Evolutionary conservation across 805 yeast species (phyloP).

Genomic region (Tetrapisispora namnaoensis): DNA sequence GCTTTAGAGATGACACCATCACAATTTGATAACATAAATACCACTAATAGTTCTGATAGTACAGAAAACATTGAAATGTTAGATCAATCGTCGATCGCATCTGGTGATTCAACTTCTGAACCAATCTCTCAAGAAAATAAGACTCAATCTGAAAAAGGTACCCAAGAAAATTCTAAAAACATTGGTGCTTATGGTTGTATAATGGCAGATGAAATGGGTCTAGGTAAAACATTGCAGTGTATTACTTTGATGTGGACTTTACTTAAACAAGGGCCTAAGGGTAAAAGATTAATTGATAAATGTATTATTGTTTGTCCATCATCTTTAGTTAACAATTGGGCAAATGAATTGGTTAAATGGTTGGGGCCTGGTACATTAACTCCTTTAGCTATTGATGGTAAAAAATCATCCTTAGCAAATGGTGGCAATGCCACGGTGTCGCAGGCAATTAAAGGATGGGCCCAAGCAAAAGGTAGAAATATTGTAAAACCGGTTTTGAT

Average conservation of each 20-base stretch:
- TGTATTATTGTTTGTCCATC: constrained; percentile 94
- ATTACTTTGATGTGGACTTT: constrained; percentile 88
- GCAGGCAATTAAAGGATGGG: constrained; percentile 69
- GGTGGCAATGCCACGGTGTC: constrained; percentile 48
- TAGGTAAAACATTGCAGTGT: constrained; percentile 87
- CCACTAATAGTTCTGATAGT: background rate
- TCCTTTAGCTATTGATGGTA: constrained; percentile 89
- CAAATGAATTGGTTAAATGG: constrained; percentile 92
- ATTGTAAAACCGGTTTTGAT: constrained; percentile 89
- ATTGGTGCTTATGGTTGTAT: constrained; percentile 88
- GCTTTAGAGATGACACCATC: background rate
- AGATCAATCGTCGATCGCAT: background rate
- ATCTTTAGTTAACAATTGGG: constrained; percentile 91
- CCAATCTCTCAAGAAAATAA: constrained; percentile 1
- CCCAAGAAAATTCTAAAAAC: constrained; percentile 18
- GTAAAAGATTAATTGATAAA: constrained; percentile 71
- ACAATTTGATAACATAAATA: background rate
- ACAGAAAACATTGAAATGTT: background rate
- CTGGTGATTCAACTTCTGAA: background rate
- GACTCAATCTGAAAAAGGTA: background rate
- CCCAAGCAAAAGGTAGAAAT: constrained; percentile 74
- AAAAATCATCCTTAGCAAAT: constrained; percentile 46
- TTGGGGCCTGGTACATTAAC: constrained; percentile 83
- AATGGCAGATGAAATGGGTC: constrained; percentile 97
- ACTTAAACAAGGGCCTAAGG: constrained; percentile 77